Evolutionary conservation across 176 grass and related monocot species (phyloP), one percentile per base, ranked within the genome.

Genomic region (Poa annua): DNA sequence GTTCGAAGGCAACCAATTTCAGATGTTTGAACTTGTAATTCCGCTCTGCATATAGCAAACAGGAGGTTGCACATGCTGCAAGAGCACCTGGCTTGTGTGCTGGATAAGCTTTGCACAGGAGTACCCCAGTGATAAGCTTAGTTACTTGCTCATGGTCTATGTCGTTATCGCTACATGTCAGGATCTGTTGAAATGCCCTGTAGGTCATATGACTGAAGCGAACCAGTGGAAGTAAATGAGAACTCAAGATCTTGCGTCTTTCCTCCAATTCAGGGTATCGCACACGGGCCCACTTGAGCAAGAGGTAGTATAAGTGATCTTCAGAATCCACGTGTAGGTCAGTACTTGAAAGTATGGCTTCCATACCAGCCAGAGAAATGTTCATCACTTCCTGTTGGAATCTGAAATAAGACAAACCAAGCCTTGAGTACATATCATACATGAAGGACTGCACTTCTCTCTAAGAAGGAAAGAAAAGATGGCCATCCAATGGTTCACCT

Each of bases 1-100:
- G 29, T 33, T 97, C 94, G 82, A 97, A 94, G 60, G 90, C 91
- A 4, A 92, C 89, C 12, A 97, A 87, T 82, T 97, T 94, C 66
- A 97, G 57, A 47, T 89, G 94, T 19, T 87, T 90, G 42, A 85
- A 94, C 85, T 97, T 97, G 87, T 97, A 97, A 54, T 91, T 85
- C 21, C 94, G 70, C 80, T 97, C 91, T 24, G 77, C 75, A 52
- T 67, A 84, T 64, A 71, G 77, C 71, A 34, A 75, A 70, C 75
- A 85, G 67, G 91, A 81, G n/a, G 74, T 71, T 5, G 75, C 76
- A 57, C 92, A 92, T 6, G 71, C 77, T 54, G 91, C 85, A 80
- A 97, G 79, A 55, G 87, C 79, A 24, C 89, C 82, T 42, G 90
- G 94, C 12, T 87, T 75, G 33, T 97, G 89, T 16, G 94, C 89